phyloP scores from a whole-genome alignment of 2,329 filamentous ascomycete genomes.

The Fusarium brachygibbosum region DNA sequence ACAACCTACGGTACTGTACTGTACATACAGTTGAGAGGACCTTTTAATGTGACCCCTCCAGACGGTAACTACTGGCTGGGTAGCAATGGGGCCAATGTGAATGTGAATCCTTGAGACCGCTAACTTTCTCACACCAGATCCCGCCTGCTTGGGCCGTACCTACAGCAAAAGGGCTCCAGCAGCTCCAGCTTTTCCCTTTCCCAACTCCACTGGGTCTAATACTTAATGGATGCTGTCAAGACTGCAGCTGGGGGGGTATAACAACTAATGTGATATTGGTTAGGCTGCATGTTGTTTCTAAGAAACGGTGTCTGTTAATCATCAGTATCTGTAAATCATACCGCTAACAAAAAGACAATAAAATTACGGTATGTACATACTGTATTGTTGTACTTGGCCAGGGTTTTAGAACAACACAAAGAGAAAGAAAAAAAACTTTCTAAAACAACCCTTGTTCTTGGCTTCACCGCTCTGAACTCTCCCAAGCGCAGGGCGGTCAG shows the following conservation, averaged over 20 bases:
- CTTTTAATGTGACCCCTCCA: slow-evolving; percentile 6
- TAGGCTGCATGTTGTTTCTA: background rate
- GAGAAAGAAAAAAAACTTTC: background rate
- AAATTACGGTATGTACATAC: background rate
- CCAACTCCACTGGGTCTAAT: slow-evolving; percentile 17
- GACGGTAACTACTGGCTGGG: slow-evolving; percentile 11
- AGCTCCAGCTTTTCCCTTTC: slow-evolving; percentile 7
- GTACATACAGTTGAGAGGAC: too few species aligned
- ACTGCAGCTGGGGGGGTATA: slow-evolving; percentile 29
- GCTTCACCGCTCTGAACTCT: slow-evolving; percentile 39
- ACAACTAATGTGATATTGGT: slow-evolving; percentile 1
- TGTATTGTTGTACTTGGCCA: background rate
- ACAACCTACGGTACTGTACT: background rate
- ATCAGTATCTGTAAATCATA: background rate
- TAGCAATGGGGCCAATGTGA: too few species aligned
- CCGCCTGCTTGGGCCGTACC: slow-evolving; percentile 49
- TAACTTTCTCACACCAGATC: slow-evolving; percentile 43
- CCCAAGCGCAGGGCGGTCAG: slow-evolving; percentile 37
- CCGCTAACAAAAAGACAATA: background rate
- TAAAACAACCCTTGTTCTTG: slow-evolving; percentile 33
- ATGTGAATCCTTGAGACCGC: slow-evolving; percentile 35
- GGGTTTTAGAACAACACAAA: background rate
- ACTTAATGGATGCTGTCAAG: slow-evolving; percentile 33
- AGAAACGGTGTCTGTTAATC: background rate
- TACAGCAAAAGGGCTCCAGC: slow-evolving; percentile 33